Base-by-base conservation (phyloP, 2,329 filamentous ascomycete genomes). In the Pseudogymnoascus sp. region DNA sequence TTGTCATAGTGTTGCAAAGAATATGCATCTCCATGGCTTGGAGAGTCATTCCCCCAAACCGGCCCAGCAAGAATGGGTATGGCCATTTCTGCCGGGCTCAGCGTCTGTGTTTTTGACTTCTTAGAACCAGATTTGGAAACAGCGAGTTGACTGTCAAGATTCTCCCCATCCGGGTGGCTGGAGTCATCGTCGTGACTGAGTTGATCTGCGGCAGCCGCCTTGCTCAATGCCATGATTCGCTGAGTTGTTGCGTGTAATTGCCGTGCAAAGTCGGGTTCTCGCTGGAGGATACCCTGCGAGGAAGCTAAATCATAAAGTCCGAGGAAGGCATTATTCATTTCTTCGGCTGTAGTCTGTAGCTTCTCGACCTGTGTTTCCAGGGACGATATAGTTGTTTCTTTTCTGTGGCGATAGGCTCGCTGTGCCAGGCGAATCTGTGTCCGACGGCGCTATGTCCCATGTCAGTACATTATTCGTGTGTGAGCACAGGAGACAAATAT, bases 361-460 rank as follows among this genome's bases (percentile, higher is more conserved):
- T 84, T 81, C 62, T 86, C 78, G 26, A 93, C 89, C 65, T 87
- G 82, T 62, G 84, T 82, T 71, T 91, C 88, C 10, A 96, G 80
- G 0, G 84, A 85, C 29, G 85, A 82, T 63, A 96, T 93, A 4
- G 89, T 89, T 21, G 83, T 88, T 72, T 96, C 92, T 75, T 96
- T 96, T 61, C 92, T 87, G 70, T 89, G 85, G 15, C 92, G 85
- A 72, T 96, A 96, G 0, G 91, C 91, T 67, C 91, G 81, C 74
- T 96, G 92, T 1, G 92, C 92, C 62, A 93, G 82, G 23, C 92
- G 87, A 67, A 96, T 95, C 73, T 96, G 92, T 4, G 90, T 93
- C 62, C 92, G 84, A 61, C 92, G 88, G 66, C 91, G 88, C 89
- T 90, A 67, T 42, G 2, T 42, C 19, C 26, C 2, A 63, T 29